Evolutionary conservation across 2,329 filamentous ascomycete species (phyloP).

Genomic region (Trichocomaceae sp.): DNA sequence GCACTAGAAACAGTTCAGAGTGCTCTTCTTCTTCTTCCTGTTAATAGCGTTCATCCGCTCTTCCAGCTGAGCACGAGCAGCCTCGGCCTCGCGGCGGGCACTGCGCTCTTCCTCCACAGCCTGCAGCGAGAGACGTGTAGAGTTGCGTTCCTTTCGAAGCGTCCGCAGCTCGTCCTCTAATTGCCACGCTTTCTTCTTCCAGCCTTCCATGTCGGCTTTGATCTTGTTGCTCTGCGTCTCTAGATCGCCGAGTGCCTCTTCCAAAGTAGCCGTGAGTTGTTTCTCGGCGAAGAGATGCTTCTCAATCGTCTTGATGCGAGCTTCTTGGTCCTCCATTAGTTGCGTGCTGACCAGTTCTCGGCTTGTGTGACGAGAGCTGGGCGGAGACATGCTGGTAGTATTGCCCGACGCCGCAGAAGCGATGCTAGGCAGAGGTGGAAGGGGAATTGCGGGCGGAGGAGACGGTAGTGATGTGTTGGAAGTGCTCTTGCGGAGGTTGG

Average conservation of each 20-base stretch:
- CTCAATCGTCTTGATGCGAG: conserved; percentile 89
- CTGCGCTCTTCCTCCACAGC: conserved; percentile 94
- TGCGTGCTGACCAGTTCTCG: conserved; percentile 74
- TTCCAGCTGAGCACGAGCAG: conserved; percentile 80
- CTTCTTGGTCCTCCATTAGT: conserved; percentile 89
- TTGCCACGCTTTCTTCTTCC: conserved; percentile 76
- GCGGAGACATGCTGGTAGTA: conserved; percentile 50
- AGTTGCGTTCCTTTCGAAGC: conserved; percentile 53
- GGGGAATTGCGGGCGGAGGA: conserved; percentile 89
- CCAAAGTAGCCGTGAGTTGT: conserved; percentile 87
- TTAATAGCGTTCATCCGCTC: conserved; percentile 90
- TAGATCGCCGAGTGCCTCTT: conserved; percentile 90
- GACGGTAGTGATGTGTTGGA: conserved; percentile 82
- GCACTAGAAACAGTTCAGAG: conserved; percentile 89
- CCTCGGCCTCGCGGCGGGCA: conserved; percentile 83
- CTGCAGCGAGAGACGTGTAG: conserved; percentile 63
- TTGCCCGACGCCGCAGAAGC: conserved; percentile 45
- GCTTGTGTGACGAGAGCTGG: conserved; percentile 66
- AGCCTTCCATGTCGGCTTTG: conserved; percentile 81
- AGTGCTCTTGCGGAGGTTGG: conserved; percentile 74
- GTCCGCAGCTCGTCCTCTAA: conserved; percentile 58
- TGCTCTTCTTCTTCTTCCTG: conserved; percentile 90
- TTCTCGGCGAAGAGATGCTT: conserved; percentile 95
- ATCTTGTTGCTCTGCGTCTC: conserved; percentile 88
- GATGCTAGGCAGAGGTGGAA: conserved; percentile 74